Conservation (phyloP, 148 eudicot species). For the Camellia lanceoleosa region DNA sequence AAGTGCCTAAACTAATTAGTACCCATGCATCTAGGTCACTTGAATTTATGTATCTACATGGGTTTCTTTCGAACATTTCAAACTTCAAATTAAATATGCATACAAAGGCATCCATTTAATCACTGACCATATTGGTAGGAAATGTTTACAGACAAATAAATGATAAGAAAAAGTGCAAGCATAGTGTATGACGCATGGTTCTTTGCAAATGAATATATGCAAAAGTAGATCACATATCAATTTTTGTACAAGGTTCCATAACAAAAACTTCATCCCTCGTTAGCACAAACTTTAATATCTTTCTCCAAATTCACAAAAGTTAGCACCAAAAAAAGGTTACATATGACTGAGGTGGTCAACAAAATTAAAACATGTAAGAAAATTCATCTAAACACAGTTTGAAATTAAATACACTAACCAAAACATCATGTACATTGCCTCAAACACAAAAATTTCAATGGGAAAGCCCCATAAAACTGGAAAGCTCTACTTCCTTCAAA, state of each 20-base stretch:
- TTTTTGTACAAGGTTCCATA: neutral
- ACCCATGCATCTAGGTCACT: neutral
- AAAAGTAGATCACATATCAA: neutral
- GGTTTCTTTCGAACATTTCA: neutral
- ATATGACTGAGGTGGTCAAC: neutral
- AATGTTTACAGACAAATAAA: neutral
- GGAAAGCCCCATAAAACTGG: no score
- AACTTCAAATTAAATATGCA: neutral
- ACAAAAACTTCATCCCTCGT: neutral
- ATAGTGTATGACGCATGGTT: no score
- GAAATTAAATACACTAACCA: neutral
- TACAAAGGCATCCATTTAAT: neutral
- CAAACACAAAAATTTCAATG: neutral
- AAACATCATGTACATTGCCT: neutral
- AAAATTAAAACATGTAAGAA: neutral
- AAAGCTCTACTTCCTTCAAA: no score
- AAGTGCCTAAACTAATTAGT: neutral
- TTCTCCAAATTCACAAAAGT: neutral
- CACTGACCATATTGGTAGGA: neutral
- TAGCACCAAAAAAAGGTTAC: neutral
- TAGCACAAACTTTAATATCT: neutral
- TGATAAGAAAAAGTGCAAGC: neutral
- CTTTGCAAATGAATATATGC: no score
- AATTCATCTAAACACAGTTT: neutral
- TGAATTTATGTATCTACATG: neutral